Evolutionary conservation across 768 basidiomycete species (phyloP).

Genomic region (Exidia glandulosa): DNA sequence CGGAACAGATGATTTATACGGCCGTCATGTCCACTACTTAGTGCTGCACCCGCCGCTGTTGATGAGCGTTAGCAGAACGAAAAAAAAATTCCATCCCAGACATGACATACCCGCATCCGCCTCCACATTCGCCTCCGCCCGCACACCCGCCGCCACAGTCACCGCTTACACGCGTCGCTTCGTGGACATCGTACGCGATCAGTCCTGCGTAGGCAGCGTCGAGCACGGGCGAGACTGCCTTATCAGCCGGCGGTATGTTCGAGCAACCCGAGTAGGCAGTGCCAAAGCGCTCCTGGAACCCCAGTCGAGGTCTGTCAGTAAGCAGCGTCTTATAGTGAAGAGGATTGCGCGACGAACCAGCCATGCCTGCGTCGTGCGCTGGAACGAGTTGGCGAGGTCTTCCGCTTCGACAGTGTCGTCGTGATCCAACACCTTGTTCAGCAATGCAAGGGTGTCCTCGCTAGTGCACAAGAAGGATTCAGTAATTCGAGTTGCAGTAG

Average conservation of each 20-base stretch:
- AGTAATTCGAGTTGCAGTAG: too few relatives aligned
- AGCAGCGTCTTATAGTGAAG: neutral
- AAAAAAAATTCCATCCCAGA: neutral
- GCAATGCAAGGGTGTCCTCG: conserved; percentile 1
- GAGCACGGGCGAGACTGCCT: neutral
- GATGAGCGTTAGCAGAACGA: neutral
- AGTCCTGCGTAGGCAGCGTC: too few relatives aligned
- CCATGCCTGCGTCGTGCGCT: conserved; percentile 1
- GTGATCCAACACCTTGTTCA: conserved; percentile 6
- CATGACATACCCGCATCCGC: neutral
- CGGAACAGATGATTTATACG: too few relatives aligned
- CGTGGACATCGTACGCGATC: too few relatives aligned
- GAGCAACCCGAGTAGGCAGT: neutral
- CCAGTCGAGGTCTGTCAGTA: neutral
- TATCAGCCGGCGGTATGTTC: neutral
- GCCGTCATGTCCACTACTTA: too few relatives aligned
- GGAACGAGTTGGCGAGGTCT: neutral
- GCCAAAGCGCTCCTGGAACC: neutral
- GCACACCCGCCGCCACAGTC: neutral
- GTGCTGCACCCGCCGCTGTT: neutral
- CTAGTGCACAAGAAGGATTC: too few relatives aligned
- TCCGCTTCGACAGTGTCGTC: conserved; percentile 7
- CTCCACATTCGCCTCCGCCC: neutral
- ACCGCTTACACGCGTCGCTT: neutral
- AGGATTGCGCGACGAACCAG: neutral